Evolutionary conservation across 2,329 filamentous ascomycete species (phyloP), one percentile per base, ranked within the genome.

Genomic region (Talaromyces verruculosus): DNA sequence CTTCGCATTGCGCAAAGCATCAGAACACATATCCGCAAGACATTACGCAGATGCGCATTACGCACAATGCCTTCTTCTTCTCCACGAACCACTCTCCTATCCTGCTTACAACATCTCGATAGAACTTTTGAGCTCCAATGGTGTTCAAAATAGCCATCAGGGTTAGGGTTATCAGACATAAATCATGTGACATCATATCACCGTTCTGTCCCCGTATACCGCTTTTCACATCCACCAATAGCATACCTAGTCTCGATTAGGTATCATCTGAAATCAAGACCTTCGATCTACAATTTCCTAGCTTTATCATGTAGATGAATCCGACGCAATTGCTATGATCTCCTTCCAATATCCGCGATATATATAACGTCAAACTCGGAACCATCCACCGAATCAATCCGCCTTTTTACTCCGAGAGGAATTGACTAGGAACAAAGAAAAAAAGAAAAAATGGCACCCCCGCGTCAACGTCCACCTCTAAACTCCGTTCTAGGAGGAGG

Each of bases 391-490:
- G 33, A 33, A 39, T n/a, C 10, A 3, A 6, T 19, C 13, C 47
- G 19, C 8, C 22, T 30, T 28, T 51, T 7, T 8, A 5, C 13
- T 8, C 25, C 2, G 13, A 19, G 3, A n/a, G 6, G 39, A 60
- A 51, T 51, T 51, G 47, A 15, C 5, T 13, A 28, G 13, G 11
- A 51, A 51, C 47, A 41, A 28, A 60, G 15, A 69, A 65, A 37
- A 13, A 37, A 37, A 37, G 35, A 15, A 37, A 35, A 35, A 68
- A 83, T 83, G 81, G 77, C 80, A 67, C 81, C 81, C 69, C 78
- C 81, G 70, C 80, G 80, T 67, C 78, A 79, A 70, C 79, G 80
- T 22, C 43, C 57, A 43, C 51, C 33, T 39, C 19, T 43, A 41
- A 53, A 17, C 15, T 39, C 41, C 19, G 35, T 39, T 4, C 45